phyloP scores from a whole-genome alignment of 169 alveolate species.

The Eimeria necatrix region DNA sequence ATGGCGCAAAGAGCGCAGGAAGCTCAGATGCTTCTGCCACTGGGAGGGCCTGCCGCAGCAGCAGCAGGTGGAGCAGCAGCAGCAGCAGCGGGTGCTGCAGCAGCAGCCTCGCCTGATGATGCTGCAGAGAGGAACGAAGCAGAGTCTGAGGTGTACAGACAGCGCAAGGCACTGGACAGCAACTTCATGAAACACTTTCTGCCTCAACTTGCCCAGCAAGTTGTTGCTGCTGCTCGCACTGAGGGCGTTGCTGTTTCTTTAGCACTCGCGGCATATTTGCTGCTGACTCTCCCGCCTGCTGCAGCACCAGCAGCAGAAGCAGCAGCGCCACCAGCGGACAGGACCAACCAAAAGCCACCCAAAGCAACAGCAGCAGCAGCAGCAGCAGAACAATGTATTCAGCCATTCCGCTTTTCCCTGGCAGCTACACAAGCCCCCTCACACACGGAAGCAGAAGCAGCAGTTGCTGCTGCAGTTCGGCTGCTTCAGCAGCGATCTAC shows the following conservation, averaged over 20 bases:
- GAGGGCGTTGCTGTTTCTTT: neutral
- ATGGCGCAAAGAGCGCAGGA: neutral
- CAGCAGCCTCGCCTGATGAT: neutral
- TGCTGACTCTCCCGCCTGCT: slow-evolving; percentile 31
- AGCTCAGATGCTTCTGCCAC: neutral
- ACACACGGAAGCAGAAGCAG: slow-evolving; percentile 15
- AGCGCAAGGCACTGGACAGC: neutral
- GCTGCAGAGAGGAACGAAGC: neutral
- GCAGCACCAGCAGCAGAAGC: slow-evolving; percentile 21
- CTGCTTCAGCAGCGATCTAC: neutral
- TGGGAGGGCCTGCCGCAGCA: neutral
- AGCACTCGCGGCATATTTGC: neutral
- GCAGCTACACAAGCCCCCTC: neutral
- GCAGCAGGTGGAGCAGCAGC: slow-evolving; percentile 1
- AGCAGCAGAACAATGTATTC: neutral
- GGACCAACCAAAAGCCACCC: too few species aligned
- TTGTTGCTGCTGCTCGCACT: neutral
- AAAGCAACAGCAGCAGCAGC: slow-evolving; percentile 29
- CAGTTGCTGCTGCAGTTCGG: slow-evolving; percentile 18
- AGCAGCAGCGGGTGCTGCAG: slow-evolving; percentile 20
- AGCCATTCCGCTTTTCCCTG: neutral
- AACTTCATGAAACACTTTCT: neutral
- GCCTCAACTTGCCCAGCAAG: neutral
- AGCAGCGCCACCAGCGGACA: neutral
- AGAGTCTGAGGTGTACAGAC: neutral